These are phyloP conservation scores for Xylaria bambusicola DNA, from an alignment of 495 filamentous ascomycete genomes.

Conservation along the genomic window DNA sequence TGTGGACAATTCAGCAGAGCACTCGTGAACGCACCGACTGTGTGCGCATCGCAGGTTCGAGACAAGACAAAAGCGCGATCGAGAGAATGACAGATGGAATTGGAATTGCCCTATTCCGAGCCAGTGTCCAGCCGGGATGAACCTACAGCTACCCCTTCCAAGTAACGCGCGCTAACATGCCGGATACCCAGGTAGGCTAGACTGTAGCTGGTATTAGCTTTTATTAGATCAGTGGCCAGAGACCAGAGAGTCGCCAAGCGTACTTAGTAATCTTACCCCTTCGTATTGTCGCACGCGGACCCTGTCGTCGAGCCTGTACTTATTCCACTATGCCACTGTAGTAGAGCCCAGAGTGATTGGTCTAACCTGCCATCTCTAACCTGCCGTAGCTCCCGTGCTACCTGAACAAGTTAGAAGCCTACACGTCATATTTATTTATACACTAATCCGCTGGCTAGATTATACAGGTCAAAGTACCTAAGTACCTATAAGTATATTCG, in stretches of 20 bases:
- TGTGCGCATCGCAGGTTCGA: slow-evolving; percentile 12
- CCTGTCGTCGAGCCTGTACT: not conserved
- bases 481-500: too few relatives aligned
- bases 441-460: too few relatives aligned
- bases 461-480: too few relatives aligned
- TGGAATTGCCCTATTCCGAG: slow-evolving; percentile 15
- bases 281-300: too few relatives aligned
- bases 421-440: too few relatives aligned
- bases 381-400: not conserved
- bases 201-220: too few relatives aligned
- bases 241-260: too few relatives aligned
- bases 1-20: slow-evolving; percentile 18
- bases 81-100: slow-evolving; percentile 13
- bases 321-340: not conserved
- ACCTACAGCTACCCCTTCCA: slow-evolving; percentile 4
- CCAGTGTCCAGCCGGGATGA: slow-evolving; percentile 19
- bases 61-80: slow-evolving; percentile 10
- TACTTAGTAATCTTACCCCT: too few relatives aligned
- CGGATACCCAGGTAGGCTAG: slow-evolving; percentile 5
- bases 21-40: slow-evolving; percentile 8
- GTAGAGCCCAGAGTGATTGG: not conserved
- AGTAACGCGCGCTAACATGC: slow-evolving; percentile 7
- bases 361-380: not conserved
- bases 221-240: too few relatives aligned
- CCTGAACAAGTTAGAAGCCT: not conserved